Percentiles rank a stretch among this genome's conserved stretches.
Conservation (phyloP, 129 eudicot species). For the Arctium minus region DNA sequence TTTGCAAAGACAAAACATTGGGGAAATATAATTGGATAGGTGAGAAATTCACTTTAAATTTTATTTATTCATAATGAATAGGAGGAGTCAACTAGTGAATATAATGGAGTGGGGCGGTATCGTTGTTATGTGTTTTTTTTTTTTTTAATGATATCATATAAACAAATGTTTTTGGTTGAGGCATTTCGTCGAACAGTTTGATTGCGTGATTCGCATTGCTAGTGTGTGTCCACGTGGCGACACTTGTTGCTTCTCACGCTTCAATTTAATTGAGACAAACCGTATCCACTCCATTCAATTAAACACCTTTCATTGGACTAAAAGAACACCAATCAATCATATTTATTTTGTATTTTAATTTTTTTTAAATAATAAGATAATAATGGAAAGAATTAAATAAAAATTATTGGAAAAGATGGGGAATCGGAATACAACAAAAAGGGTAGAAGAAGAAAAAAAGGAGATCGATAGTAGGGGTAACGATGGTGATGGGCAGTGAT, state of each 20-base stretch:
- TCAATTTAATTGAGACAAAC: constrained; percentile 5
- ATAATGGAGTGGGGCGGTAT: constrained; percentile 33
- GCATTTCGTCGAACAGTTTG: neutral
- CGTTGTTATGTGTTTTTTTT: neutral
- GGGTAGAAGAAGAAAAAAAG: too few species aligned
- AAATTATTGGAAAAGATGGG: too few species aligned
- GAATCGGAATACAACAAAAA: too few species aligned
- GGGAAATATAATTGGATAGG: constrained; percentile 12
- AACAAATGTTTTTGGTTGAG: neutral
- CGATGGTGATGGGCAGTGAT: too few species aligned
- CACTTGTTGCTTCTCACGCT: constrained; percentile 16
- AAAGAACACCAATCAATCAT: neutral
- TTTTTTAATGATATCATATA: neutral
- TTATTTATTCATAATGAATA: constrained; percentile 1
- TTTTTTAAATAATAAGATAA: neutral
- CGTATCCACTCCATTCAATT: constrained; percentile 9
- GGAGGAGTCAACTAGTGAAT: constrained; percentile 17
- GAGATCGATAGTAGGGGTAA: too few species aligned
- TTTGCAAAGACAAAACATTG: neutral
- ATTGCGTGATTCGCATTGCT: neutral
- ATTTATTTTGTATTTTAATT: neutral
- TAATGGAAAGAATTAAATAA: too few species aligned
- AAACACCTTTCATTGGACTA: neutral
- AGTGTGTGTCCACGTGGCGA: constrained; percentile 10
- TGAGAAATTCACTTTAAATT: neutral